A percentile compares a stretch with the other conserved stretches of the same genome.
Evolutionary conservation across 345 rosid species (phyloP).

Genomic region (Citrus australasica): DNA sequence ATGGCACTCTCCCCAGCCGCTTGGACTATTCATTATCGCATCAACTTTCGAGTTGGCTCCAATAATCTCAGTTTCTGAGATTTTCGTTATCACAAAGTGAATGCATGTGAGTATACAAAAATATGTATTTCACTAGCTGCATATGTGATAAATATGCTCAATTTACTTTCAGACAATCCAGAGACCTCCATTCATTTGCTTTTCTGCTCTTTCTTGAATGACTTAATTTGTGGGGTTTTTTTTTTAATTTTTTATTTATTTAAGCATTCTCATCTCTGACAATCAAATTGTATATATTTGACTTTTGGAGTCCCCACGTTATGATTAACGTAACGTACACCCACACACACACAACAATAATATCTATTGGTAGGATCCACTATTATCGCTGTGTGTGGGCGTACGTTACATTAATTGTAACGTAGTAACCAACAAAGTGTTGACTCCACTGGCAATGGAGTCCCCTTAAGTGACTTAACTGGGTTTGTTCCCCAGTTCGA

Average conservation of each 20-base stretch:
- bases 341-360: too few species aligned
- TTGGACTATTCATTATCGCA: conserved; percentile 1
- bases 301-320: too few species aligned
- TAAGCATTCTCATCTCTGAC: background rate
- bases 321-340: too few species aligned
- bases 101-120: background rate
- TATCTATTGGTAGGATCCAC: too few species aligned
- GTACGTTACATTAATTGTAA: too few species aligned
- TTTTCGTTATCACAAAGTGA: background rate
- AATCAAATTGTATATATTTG: background rate
- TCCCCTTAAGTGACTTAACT: too few species aligned
- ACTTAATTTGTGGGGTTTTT: background rate
- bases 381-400: too few species aligned
- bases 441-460: too few species aligned
- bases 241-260: too few species aligned
- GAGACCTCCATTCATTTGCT: background rate
- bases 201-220: background rate
- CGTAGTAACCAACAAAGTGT: too few species aligned
- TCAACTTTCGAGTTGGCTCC: conserved; percentile 7
- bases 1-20: background rate
- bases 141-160: background rate
- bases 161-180: background rate
- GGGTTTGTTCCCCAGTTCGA: too few species aligned
- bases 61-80: background rate
- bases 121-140: background rate